These are phyloP conservation scores for Ogataea methanolica DNA, from an alignment of 805 yeast species.

Conservation along the genomic window DNA sequence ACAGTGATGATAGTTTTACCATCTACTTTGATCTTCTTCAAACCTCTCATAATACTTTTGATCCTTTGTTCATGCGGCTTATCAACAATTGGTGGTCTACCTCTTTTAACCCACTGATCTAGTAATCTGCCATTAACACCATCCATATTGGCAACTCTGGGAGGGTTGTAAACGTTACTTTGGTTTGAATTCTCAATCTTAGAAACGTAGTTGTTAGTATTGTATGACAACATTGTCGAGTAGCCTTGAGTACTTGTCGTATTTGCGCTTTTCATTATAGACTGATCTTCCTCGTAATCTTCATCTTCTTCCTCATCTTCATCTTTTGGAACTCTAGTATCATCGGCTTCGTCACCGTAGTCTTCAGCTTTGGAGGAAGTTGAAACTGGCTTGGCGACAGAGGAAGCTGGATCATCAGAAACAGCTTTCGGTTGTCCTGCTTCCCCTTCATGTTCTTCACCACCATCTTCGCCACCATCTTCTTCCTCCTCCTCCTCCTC, in stretches of 20 bases:
- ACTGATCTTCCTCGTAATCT: slow-evolving; percentile 10
- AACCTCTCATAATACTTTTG: slow-evolving; percentile 75
- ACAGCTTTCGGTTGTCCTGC: neutral
- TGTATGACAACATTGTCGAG: slow-evolving; percentile 4
- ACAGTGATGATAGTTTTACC: slow-evolving; percentile 40
- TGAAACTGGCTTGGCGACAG: slow-evolving; percentile 1
- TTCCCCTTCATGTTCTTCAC: neutral
- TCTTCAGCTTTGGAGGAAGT: slow-evolving; percentile 1
- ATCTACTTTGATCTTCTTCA: slow-evolving; percentile 66
- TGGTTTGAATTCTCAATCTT: slow-evolving; percentile 24
- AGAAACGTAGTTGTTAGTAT: slow-evolving; percentile 20
- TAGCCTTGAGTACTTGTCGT: neutral
- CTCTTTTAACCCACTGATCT: slow-evolving; percentile 61
- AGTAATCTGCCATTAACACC: slow-evolving; percentile 22
- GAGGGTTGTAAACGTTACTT: slow-evolving; percentile 25
- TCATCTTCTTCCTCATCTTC: slow-evolving; percentile 19
- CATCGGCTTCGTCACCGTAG: slow-evolving; percentile 17
- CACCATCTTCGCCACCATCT: neutral
- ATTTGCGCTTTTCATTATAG: neutral
- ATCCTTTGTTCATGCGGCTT: slow-evolving; percentile 90
- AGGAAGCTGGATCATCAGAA: neutral
- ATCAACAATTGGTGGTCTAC: slow-evolving; percentile 88
- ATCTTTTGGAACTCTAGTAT: slow-evolving; percentile 17
- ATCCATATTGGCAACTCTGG: slow-evolving; percentile 18
- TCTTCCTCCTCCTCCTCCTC: neutral